phyloP scores from a whole-genome alignment of 371 early-diverging fungal species.

The Mucor mucedo region DNA sequence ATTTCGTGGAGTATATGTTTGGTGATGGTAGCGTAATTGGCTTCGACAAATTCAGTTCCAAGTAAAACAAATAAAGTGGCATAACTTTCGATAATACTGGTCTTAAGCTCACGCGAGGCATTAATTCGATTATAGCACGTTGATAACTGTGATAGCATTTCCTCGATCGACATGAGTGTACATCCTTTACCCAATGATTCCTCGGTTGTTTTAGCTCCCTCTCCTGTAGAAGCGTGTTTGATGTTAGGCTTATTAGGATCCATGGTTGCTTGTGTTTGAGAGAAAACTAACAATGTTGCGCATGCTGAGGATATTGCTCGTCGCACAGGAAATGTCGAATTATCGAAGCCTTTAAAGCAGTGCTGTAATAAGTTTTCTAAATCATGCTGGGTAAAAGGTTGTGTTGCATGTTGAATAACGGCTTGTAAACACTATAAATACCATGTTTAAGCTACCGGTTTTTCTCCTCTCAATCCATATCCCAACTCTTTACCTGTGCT shows the following conservation, averaged over 20 bases:
- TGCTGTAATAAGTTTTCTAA: slow-evolving; percentile 64
- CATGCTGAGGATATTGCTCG: slow-evolving; percentile 68
- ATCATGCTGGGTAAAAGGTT: slow-evolving; percentile 63
- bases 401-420: slow-evolving; percentile 49
- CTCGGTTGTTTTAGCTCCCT: slow-evolving; percentile 30
- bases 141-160: slow-evolving; percentile 72
- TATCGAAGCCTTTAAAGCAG: slow-evolving; percentile 72
- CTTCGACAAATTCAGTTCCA: slow-evolving; percentile 76
- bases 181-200: slow-evolving; percentile 33
- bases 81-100: slow-evolving; percentile 85
- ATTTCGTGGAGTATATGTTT: slow-evolving; percentile 72
- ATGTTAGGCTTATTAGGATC: slow-evolving; percentile 47
- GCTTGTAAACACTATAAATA: slow-evolving; percentile 58
- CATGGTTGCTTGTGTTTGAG: slow-evolving; percentile 51
- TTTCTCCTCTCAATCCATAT: neutral
- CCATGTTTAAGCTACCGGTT: neutral
- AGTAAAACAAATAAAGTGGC: slow-evolving; percentile 73
- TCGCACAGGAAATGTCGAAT: slow-evolving; percentile 68
- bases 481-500: slow-evolving; percentile 64
- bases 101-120: slow-evolving; percentile 73
- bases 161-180: slow-evolving; percentile 66
- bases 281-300: slow-evolving; percentile 63
- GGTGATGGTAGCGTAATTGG: slow-evolving; percentile 72
- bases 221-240: slow-evolving; percentile 52
- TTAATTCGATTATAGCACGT: slow-evolving; percentile 61